These are phyloP conservation scores for Tricholoma sp. DNA, from an alignment of 768 basidiomycete genomes.

Conservation along the genomic window DNA sequence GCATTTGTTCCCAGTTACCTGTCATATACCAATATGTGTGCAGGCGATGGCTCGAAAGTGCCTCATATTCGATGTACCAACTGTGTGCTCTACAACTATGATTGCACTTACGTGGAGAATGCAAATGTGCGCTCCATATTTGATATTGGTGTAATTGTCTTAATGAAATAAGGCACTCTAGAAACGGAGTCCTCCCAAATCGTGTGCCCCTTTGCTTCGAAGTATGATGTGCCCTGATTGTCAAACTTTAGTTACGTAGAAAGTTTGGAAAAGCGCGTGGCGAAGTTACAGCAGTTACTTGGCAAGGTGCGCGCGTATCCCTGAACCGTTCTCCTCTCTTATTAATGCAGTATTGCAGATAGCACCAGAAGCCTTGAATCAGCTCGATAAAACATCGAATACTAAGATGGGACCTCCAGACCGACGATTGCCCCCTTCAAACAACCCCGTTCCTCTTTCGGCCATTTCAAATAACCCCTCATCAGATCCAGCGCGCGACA, in stretches of 20 bases:
- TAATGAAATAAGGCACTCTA: constrained; percentile 13
- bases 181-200: constrained; percentile 59
- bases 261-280: constrained; percentile 50
- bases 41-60: constrained; percentile 69
- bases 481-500: constrained; percentile 17
- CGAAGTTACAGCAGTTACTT: constrained; percentile 55
- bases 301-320: constrained; percentile 22
- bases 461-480: constrained; percentile 1
- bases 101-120: constrained; percentile 65
- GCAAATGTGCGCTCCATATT: constrained; percentile 49
- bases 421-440: background rate
- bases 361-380: constrained; percentile 35
- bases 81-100: constrained; percentile 27
- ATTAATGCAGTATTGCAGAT: constrained; percentile 35
- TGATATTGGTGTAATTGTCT: background rate
- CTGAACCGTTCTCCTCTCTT: no score
- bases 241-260: constrained; percentile 43
- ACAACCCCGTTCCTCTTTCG: constrained; percentile 4
- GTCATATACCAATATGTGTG: background rate
- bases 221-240: background rate
- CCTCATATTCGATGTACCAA: constrained; percentile 60
- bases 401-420: background rate
- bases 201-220: constrained; percentile 28
- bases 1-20: background rate
- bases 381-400: constrained; percentile 4